Conservation (phyloP, 495 filamentous ascomycete genomes). For the Pseudomonodictys pantanalensis region DNA sequence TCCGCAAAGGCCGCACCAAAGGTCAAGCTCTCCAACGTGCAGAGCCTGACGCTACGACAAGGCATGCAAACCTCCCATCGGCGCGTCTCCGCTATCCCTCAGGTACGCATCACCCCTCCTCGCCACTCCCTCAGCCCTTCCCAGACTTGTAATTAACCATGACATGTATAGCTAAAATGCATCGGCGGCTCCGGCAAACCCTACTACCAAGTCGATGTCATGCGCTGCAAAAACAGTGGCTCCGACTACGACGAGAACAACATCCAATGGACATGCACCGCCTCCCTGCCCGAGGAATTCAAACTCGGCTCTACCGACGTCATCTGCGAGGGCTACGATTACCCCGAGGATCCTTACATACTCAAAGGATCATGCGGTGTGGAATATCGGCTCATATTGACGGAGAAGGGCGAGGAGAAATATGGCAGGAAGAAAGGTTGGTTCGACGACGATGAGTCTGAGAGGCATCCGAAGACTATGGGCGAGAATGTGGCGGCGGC, state of each 20-base stretch:
- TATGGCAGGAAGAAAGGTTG: constrained; percentile 44
- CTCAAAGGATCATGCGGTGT: constrained; percentile 90
- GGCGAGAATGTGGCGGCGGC: constrained; percentile 20
- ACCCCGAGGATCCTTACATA: constrained; percentile 73
- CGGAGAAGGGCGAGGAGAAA: constrained; percentile 71
- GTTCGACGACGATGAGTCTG: constrained; percentile 24
- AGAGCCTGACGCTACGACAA: constrained; percentile 70
- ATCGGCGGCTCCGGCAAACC: constrained; percentile 60
- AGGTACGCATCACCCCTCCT: constrained; percentile 40
- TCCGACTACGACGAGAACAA: constrained; percentile 43
- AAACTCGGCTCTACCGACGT: constrained; percentile 90
- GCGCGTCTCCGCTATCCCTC: constrained; percentile 73
- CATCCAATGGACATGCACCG: constrained; percentile 86
- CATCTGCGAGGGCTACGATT: constrained; percentile 83
- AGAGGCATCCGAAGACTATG: not conserved
- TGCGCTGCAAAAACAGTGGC: constrained; percentile 88
- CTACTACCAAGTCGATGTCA: constrained; percentile 69
- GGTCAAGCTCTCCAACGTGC: constrained; percentile 74
- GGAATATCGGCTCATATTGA: constrained; percentile 81
- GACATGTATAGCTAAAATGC: constrained; percentile 62
- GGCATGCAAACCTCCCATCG: constrained; percentile 65
- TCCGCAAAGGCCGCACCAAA: constrained; percentile 51
- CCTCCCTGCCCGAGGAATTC: constrained; percentile 74
- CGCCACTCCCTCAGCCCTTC: not conserved
- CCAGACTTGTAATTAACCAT: not conserved